These are phyloP conservation scores for Rutstroemia sp. DNA, from an alignment of 2,329 filamentous ascomycete species.

Conservation along the genomic window DNA sequence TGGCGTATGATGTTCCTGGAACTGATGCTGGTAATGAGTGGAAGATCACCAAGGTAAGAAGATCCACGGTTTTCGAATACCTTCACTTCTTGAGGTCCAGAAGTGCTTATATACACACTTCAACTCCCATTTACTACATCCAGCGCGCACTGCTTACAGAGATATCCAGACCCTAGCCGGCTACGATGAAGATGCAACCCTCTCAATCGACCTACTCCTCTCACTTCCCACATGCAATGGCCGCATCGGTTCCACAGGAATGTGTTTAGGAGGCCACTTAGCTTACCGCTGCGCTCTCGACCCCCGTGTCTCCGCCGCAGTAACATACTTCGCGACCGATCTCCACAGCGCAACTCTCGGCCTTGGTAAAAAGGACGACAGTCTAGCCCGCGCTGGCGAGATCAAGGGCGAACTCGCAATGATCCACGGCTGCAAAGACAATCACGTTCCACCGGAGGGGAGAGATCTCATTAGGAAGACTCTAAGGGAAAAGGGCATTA, in stretches of 20 bases:
- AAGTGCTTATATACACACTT: not conserved
- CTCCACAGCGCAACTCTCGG: constrained; percentile 76
- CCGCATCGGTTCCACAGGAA: constrained; percentile 70
- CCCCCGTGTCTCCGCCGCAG: constrained; percentile 64
- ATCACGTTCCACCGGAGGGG: constrained; percentile 76
- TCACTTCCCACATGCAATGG: constrained; percentile 73
- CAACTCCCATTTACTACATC: not conserved
- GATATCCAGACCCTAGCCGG: constrained; percentile 62
- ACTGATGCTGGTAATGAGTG: constrained; percentile 82
- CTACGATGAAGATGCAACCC: constrained; percentile 72
- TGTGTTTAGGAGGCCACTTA: constrained; percentile 91
- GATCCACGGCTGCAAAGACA: constrained; percentile 90
- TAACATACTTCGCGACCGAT: constrained; percentile 91
- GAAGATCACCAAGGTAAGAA: constrained; percentile 68
- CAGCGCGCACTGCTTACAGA: not conserved
- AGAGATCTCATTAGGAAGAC: constrained; percentile 78
- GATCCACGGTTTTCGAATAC: not conserved
- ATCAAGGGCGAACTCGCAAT: constrained; percentile 76
- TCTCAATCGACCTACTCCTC: constrained; percentile 63
- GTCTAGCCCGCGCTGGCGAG: constrained; percentile 49
- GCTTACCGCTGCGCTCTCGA: constrained; percentile 68
- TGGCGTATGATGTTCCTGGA: constrained; percentile 80
- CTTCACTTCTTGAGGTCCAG: not conserved
- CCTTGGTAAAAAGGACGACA: constrained; percentile 54
- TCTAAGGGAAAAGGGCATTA: constrained; percentile 65